Percentiles rank a stretch among this genome's conserved stretches.
These are phyloP conservation scores for Athelia sp. DNA, from an alignment of 1,284 basidiomycete species.

Conservation along the genomic window DNA sequence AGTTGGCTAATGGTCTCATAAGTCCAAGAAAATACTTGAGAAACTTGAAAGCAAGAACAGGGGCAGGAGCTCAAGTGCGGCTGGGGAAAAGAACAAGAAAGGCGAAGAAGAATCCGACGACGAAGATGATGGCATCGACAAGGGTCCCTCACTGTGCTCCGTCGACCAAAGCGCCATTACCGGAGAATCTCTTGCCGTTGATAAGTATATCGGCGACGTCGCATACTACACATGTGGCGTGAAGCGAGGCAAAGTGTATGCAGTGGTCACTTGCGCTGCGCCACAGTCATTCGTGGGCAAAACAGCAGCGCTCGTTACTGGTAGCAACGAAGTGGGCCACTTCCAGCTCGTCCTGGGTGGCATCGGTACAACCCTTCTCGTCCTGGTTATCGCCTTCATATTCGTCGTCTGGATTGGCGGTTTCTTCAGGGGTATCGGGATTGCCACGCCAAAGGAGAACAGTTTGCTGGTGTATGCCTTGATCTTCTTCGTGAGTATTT, in stretches of 20 bases:
- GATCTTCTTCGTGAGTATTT: constrained; percentile 26
- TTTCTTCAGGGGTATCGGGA: constrained; percentile 40
- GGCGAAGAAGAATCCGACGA: constrained; percentile 23
- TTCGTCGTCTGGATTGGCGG: constrained; percentile 41
- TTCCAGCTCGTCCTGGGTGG: constrained; percentile 45
- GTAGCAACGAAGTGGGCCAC: constrained; percentile 38
- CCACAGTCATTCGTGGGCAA: constrained; percentile 42
- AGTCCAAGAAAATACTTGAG: constrained; percentile 4
- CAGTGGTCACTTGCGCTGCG: constrained; percentile 39
- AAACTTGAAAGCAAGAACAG: constrained; percentile 9
- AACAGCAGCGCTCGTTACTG: constrained; percentile 37
- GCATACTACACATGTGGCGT: constrained; percentile 35
- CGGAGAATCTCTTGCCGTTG: constrained; percentile 48
- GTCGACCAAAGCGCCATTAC: constrained; percentile 47
- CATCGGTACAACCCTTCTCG: constrained; percentile 42
- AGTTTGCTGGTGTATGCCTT: constrained; percentile 44
- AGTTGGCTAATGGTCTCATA: not conserved
- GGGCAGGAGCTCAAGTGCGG: not conserved
- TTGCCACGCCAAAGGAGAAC: constrained; percentile 41
- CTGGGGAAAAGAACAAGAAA: constrained; percentile 12
- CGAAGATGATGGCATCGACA: constrained; percentile 33
- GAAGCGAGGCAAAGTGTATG: constrained; percentile 47
- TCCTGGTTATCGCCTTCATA: constrained; percentile 44
- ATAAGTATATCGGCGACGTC: constrained; percentile 47
- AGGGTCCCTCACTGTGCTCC: constrained; percentile 42